Evolutionary conservation across 352 stramenopile species (phyloP).

Genomic region (Pythium vanterpoolii): DNA sequence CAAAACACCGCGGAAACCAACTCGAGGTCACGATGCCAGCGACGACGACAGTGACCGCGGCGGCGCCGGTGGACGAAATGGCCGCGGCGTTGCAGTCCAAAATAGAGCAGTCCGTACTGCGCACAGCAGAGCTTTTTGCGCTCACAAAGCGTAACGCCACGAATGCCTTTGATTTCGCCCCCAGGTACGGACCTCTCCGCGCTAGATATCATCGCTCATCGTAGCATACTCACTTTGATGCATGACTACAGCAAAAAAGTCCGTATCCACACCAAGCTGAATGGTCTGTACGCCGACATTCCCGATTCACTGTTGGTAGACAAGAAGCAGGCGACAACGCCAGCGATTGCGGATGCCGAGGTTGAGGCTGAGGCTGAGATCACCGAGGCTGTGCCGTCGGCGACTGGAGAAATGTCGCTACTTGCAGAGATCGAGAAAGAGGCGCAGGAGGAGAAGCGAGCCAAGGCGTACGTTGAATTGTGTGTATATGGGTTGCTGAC

Average conservation of each 20-base stretch:
- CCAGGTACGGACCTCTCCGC: conserved; percentile 33
- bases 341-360: conserved; percentile 1
- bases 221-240: not conserved
- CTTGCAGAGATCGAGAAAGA: conserved; percentile 62
- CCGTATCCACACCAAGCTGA: conserved; percentile 62
- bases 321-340: conserved; percentile 15
- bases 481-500: not conserved
- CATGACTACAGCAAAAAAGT: conserved; percentile 56
- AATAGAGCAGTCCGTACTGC: conserved; percentile 63
- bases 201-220: not conserved
- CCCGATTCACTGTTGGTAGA: conserved; percentile 51
- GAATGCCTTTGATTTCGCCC: conserved; percentile 47
- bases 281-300: conserved; percentile 51
- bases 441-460: conserved; percentile 46
- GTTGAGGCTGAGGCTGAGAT: conserved; percentile 12
- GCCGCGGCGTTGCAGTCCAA: conserved; percentile 23
- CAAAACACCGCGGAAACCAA: not conserved
- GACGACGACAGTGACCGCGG: conserved; percentile 10
- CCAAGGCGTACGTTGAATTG: conserved; percentile 36
- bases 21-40: too few species aligned
- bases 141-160: conserved; percentile 54
- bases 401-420: conserved; percentile 25
- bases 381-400: not conserved
- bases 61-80: not conserved
- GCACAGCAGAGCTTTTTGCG: conserved; percentile 66